These are phyloP conservation scores for Tolypocladium inflatum DNA, from an alignment of 2,329 filamentous ascomycete species.

Conservation along the genomic window DNA sequence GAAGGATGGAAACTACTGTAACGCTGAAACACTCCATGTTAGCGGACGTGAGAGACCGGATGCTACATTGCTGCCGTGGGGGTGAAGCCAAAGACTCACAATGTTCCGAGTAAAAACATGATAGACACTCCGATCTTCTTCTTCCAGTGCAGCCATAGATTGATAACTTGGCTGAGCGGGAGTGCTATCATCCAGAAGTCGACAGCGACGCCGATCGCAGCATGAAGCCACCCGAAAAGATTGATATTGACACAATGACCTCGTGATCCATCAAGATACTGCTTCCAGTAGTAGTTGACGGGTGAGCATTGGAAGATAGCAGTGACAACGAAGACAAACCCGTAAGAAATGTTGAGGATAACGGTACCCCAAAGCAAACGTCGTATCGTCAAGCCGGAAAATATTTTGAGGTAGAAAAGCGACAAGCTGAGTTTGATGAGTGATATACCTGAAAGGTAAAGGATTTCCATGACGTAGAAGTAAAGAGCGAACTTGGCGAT, in stretches of 20 bases:
- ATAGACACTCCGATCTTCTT: constrained; percentile 31
- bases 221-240: constrained; percentile 34
- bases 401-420: constrained; percentile 41
- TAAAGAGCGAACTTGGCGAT: constrained; percentile 29
- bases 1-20: background rate
- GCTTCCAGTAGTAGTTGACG: constrained; percentile 36
- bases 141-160: constrained; percentile 28
- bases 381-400: constrained; percentile 25
- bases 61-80: background rate
- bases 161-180: constrained; percentile 29
- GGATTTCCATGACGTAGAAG: constrained; percentile 25
- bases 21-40: background rate
- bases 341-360: background rate
- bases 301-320: constrained; percentile 27
- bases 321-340: background rate
- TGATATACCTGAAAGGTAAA: constrained; percentile 32
- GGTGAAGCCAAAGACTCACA: constrained; percentile 11
- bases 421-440: constrained; percentile 37
- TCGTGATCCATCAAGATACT: constrained; percentile 28
- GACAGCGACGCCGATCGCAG: constrained; percentile 32
- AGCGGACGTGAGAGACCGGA: background rate
- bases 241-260: constrained; percentile 37
- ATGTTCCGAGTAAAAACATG: constrained; percentile 33
- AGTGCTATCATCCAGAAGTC: constrained; percentile 37
- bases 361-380: constrained; percentile 23